Base-by-base conservation (phyloP, 164 flowering plant species). In the Platanus orientalis region DNA sequence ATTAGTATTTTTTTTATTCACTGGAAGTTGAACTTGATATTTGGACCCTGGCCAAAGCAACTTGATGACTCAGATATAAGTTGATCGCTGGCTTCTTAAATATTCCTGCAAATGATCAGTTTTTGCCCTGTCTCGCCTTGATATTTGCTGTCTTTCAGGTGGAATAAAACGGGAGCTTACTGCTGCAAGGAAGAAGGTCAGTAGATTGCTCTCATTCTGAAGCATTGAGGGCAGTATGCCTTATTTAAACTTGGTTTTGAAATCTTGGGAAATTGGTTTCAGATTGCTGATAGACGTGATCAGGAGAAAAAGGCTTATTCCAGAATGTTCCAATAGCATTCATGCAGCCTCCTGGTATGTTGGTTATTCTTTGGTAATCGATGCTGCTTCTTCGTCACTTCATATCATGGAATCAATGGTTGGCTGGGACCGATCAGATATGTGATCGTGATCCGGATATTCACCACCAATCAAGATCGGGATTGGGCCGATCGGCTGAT, bases 141-240 rank as follows among this genome's bases (percentile, higher is more conserved):
- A 36, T 36, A 36, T 52, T 40, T 66, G 40, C 54, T 21, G 39
- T 63, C 40, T 67, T 71, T 53, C 80, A 94, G 99, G 79, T 76
- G 92, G 87, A 67, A 91, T 94, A 61, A 94, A 83, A 58, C 91
- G 73, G 68, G 97, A 91, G 76, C 83, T 86, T 66, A 80, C 82
- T 63, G 80, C 82, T 64, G 96, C 90, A 14, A 81, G 62, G 73
- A 89, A 85, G 73, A 94, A 82, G 96, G 98, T 90, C 4, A 23
- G 78, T 75, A 12, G 20, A 63, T 53, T 27, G 26, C 40, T 26
- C 29, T 28, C 4, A 21, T 6, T 19, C 2, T 30, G 6, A 19
- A 25, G 12, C 6, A 24, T 54, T n/a, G 30, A 5, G 30, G 16
- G 1, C 29, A 25, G 59, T 50, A 14, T 27, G 16, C 19, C 51